Percentiles rank a stretch among this genome's conserved stretches.
Conservation (phyloP, 129 eudicot genomes). For the Kitagawia praeruptora region DNA sequence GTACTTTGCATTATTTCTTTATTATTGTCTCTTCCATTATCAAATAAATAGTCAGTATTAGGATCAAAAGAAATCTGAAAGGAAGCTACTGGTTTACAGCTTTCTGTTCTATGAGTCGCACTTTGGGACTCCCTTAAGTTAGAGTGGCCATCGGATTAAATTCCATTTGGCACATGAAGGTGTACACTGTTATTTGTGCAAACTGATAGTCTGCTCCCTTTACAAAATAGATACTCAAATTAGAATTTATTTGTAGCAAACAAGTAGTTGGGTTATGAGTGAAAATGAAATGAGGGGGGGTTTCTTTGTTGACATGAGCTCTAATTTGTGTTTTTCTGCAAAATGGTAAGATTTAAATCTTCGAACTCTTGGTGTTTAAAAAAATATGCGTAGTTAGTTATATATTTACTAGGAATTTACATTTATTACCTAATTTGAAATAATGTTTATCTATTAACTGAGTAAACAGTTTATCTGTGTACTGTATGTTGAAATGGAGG, state of each 20-base stretch:
- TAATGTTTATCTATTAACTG: too few relatives aligned
- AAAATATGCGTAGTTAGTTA: background rate
- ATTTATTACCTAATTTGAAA: too few relatives aligned
- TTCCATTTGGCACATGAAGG: background rate
- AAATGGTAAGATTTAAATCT: background rate
- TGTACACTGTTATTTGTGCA: background rate
- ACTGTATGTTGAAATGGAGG: background rate
- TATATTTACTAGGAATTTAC: too few relatives aligned
- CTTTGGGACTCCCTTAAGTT: background rate
- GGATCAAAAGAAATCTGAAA: background rate
- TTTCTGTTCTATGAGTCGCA: background rate
- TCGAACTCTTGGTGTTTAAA: background rate
- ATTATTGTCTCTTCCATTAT: background rate
- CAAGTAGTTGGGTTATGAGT: background rate
- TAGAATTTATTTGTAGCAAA: background rate
- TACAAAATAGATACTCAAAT: too few relatives aligned
- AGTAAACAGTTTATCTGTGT: too few relatives aligned
- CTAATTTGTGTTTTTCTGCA: background rate
- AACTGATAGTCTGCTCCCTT: background rate
- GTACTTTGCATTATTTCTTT: background rate
- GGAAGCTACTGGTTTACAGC: background rate
- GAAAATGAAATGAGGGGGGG: too few relatives aligned
- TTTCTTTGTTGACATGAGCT: background rate
- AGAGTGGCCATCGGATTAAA: background rate
- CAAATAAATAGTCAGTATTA: background rate